Evolutionary conservation across 345 rosid species (phyloP).

Genomic region (Eutrema heterophyllum): DNA sequence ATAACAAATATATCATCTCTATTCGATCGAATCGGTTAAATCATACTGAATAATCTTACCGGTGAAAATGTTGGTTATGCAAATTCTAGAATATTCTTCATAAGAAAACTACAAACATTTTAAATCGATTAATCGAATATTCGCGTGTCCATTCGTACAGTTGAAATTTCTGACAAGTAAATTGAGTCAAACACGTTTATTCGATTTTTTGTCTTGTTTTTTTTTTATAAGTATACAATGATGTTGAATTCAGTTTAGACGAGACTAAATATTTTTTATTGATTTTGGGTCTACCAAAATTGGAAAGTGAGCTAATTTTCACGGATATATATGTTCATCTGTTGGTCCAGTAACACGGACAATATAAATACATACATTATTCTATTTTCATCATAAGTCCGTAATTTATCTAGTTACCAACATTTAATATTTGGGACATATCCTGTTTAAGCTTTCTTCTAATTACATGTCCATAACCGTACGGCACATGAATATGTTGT

Average conservation of each 20-base stretch:
- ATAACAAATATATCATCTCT: too few species aligned
- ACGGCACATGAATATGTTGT: neutral
- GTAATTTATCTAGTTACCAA: neutral
- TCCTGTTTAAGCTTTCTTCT: slow-evolving; percentile 8
- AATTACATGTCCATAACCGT: neutral
- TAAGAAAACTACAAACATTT: neutral
- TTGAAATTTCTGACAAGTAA: slow-evolving; percentile 21
- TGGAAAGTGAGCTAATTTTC: slow-evolving; percentile 9
- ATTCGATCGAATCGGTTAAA: neutral
- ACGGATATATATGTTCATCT: neutral
- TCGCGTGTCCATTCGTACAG: neutral
- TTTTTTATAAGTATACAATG: neutral
- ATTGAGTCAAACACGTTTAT: slow-evolving; percentile 24
- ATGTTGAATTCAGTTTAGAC: neutral
- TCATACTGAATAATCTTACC: too few species aligned
- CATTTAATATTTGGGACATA: neutral
- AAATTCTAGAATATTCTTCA: neutral
- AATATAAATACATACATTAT: neutral
- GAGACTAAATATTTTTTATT: neutral
- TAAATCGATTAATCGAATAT: neutral
- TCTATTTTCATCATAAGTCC: slow-evolving; percentile 6
- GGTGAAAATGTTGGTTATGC: neutral
- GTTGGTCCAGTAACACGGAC: neutral
- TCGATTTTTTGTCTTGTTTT: too few species aligned
- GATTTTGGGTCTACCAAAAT: slow-evolving; percentile 5